phyloP scores from a whole-genome alignment of 2,329 filamentous ascomycete species.

The Akanthomyces muscarius region DNA sequence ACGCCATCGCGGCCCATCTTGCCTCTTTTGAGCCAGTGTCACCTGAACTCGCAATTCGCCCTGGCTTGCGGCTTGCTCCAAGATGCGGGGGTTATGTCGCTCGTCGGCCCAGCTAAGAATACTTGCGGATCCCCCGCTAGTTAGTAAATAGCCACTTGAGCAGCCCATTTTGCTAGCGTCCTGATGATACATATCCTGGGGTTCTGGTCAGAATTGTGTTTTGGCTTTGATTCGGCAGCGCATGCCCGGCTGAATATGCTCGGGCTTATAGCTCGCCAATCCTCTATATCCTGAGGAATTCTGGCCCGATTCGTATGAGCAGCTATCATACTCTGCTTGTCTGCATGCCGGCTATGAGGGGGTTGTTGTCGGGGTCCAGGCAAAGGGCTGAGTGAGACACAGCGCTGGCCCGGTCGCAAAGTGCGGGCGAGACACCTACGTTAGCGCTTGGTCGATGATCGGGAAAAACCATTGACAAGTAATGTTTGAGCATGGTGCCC shows the following conservation, averaged over 20 bases:
- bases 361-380: not conserved
- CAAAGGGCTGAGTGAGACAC: slow-evolving; percentile 1
- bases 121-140: not conserved
- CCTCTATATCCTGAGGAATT: not conserved
- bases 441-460: not conserved
- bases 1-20: slow-evolving; percentile 11
- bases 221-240: not conserved
- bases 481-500: not conserved
- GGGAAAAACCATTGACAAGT: not conserved
- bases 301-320: not conserved
- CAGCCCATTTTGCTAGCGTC: not conserved
- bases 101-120: not conserved
- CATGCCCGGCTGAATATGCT: not conserved
- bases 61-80: slow-evolving; percentile 6
- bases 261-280: not conserved
- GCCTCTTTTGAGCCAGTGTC: slow-evolving; percentile 15
- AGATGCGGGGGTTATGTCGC: slow-evolving; percentile 13
- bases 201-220: not conserved
- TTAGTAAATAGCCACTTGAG: not conserved
- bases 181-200: not conserved
- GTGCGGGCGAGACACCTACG: not conserved
- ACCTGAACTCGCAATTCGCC: slow-evolving; percentile 8
- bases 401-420: not conserved
- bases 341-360: not conserved
- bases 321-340: too few species aligned